Conservation (phyloP, 1,139 yeast genomes). For the Saccharomyces pastorianus region DNA sequence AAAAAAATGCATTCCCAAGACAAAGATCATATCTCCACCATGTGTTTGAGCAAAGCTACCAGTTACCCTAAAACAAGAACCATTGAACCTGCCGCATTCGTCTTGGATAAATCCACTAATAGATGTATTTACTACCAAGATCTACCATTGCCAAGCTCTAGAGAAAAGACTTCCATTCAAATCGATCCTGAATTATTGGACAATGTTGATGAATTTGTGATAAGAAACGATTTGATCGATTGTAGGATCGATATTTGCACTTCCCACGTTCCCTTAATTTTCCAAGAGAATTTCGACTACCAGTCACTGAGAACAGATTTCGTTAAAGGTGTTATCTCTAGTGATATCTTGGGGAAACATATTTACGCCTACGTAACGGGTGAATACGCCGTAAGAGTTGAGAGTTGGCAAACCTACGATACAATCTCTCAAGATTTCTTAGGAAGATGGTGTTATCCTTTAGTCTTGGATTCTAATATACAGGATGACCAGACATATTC, state of each 20-base stretch:
- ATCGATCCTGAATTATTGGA: slow-evolving; percentile 82
- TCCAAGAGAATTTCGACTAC: slow-evolving; percentile 93
- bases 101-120: slow-evolving; percentile 62
- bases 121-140: slow-evolving; percentile 80
- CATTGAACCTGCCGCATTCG: slow-evolving; percentile 76
- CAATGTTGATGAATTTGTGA: slow-evolving; percentile 64
- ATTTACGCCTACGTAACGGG: slow-evolving; percentile 77
- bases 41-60: slow-evolving; percentile 81
- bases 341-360: slow-evolving; percentile 84
- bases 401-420: slow-evolving; percentile 86
- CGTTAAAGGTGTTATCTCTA: slow-evolving; percentile 80
- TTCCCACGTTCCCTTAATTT: slow-evolving; percentile 88
- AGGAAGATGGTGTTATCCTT: slow-evolving; percentile 88
- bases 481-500: slow-evolving; percentile 62
- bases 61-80: slow-evolving; percentile 82
- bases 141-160: slow-evolving; percentile 55
- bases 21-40: slow-evolving; percentile 85
- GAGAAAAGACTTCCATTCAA: slow-evolving; percentile 43
- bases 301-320: slow-evolving; percentile 80
- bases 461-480: slow-evolving; percentile 79
- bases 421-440: slow-evolving; percentile 86
- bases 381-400: slow-evolving; percentile 88
- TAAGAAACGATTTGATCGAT: slow-evolving; percentile 89
- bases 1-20: slow-evolving; percentile 61
- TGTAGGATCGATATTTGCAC: slow-evolving; percentile 95